A percentile compares a stretch with the other conserved stretches of the same genome.
Evolutionary conservation across 345 rosid species (phyloP).

Genomic region (Litchi chinensis): DNA sequence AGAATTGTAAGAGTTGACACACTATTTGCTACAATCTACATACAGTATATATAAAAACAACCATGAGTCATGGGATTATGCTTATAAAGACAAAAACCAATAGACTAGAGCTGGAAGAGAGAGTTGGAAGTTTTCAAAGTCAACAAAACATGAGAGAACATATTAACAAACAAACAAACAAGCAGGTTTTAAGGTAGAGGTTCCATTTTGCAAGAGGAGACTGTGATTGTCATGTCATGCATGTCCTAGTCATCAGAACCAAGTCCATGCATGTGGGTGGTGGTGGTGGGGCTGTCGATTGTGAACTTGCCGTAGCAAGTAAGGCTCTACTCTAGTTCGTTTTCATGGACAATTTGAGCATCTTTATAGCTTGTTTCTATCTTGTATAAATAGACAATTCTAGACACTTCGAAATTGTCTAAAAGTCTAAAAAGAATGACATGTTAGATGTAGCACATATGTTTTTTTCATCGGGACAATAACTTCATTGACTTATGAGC

Average conservation of each 20-base stretch:
- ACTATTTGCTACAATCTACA: neutral
- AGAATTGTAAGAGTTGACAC: neutral
- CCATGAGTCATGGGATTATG: neutral
- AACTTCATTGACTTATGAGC: too few relatives aligned
- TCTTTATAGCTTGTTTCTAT: neutral
- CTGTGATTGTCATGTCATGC: neutral
- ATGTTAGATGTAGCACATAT: neutral
- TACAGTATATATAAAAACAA: too few relatives aligned
- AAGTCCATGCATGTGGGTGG: neutral
- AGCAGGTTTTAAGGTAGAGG: too few relatives aligned
- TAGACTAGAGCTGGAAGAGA: neutral
- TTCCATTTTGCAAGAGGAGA: neutral
- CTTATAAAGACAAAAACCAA: neutral
- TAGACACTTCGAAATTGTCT: neutral
- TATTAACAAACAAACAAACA: too few relatives aligned
- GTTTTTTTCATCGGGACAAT: too few relatives aligned
- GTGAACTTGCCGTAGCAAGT: neutral
- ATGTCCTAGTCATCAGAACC: neutral
- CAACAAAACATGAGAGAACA: neutral
- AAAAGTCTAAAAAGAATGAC: neutral
- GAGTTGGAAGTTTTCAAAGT: slow-evolving; percentile 15
- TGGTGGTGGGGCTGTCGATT: too few relatives aligned
- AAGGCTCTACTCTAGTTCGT: neutral
- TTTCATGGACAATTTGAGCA: neutral
- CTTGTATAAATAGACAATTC: too few relatives aligned